Percentiles rank a stretch among this genome's conserved stretches.
phyloP scores from a whole-genome alignment of 2,329 filamentous ascomycete genomes.

The Exophiala sp. region DNA sequence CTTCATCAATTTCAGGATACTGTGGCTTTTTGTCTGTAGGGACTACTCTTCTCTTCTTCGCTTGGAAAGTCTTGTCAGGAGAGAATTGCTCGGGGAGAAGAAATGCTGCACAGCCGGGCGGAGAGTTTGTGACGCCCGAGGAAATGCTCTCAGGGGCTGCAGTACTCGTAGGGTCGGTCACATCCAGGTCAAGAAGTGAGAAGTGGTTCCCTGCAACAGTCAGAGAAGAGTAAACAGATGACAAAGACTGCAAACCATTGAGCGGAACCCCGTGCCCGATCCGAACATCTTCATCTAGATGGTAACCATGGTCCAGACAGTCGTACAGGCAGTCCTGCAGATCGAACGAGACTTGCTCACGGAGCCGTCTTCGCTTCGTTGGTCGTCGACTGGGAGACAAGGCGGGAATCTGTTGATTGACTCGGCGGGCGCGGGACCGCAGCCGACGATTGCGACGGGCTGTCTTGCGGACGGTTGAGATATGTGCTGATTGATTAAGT shows the following conservation, averaged over 20 bases:
- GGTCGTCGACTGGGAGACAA: background rate
- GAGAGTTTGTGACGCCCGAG: background rate
- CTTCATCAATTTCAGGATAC: background rate
- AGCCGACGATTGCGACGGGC: background rate
- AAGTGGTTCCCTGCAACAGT: slow-evolving; percentile 7
- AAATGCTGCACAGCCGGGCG: background rate
- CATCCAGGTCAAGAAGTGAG: slow-evolving; percentile 8
- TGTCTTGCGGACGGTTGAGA: background rate
- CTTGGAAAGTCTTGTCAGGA: background rate
- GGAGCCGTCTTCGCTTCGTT: slow-evolving; percentile 8
- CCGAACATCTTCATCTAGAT: slow-evolving; percentile 18
- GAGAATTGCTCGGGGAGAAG: background rate
- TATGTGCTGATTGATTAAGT: background rate
- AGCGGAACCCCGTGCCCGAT: slow-evolving; percentile 1
- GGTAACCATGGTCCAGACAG: slow-evolving; percentile 16
- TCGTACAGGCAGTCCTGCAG: slow-evolving; percentile 13
- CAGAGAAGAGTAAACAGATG: background rate
- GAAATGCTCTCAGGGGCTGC: background rate
- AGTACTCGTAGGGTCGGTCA: background rate
- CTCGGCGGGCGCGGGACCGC: background rate
- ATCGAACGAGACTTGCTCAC: slow-evolving; percentile 11
- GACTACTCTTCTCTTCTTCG: background rate
- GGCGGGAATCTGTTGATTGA: background rate
- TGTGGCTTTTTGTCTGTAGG: background rate
- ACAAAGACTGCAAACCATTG: background rate